Evolutionary conservation across 345 rosid species (phyloP).

Genomic region (Turritis glabra): DNA sequence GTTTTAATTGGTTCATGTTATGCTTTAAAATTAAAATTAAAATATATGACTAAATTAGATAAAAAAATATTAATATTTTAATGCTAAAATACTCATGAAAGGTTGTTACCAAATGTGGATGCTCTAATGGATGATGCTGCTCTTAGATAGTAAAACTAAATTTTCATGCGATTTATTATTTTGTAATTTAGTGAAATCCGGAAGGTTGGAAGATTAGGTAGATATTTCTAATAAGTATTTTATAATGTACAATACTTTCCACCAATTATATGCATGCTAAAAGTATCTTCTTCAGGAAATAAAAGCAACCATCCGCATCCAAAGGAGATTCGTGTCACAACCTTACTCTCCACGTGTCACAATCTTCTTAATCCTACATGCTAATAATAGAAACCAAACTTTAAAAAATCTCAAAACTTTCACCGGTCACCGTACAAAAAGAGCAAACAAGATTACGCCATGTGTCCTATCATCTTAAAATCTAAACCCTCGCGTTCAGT

Average conservation of each 20-base stretch:
- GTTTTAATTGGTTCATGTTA: no score
- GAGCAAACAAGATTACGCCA: neutral
- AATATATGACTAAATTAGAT: no score
- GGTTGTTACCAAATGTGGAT: no score
- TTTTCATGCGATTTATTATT: no score
- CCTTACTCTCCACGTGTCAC: conserved; percentile 3
- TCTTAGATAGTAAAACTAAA: no score
- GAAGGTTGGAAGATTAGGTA: no score
- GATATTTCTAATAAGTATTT: no score
- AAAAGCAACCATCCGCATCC: conserved; percentile 12
- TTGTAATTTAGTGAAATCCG: neutral
- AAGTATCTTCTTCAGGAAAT: conserved; percentile 5
- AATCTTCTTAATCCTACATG: neutral
- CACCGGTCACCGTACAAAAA: neutral
- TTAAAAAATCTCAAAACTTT: neutral
- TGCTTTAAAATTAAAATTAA: no score
- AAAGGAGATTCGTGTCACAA: conserved; percentile 23
- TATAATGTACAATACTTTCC: neutral
- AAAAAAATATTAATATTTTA: no score
- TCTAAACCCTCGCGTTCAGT: neutral
- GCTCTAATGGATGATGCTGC: no score
- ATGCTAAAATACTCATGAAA: no score
- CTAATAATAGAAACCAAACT: conserved; percentile 25
- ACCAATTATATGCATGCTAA: conserved; percentile 4
- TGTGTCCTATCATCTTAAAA: conserved; percentile 8